Percentiles rank a stretch among this genome's conserved stretches.
These are phyloP conservation scores for Pinus taeda DNA, from an alignment of 75 land plant species.

Conservation along the genomic window DNA sequence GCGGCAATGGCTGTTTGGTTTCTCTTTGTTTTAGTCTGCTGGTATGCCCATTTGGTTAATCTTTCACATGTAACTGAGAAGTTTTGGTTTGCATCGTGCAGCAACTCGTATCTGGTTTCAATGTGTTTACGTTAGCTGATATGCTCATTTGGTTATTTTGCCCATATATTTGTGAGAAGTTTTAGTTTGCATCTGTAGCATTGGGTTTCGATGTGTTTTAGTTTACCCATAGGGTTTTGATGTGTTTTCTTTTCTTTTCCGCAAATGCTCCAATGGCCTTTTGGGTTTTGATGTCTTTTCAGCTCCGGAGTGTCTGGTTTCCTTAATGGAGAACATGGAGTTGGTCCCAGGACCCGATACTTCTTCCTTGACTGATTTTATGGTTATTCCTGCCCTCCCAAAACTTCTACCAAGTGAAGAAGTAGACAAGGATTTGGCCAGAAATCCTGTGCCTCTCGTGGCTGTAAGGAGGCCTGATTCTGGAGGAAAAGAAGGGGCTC, in stretches of 20 bases:
- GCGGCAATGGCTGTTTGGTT: too few species aligned
- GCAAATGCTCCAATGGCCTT: not conserved
- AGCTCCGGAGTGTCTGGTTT: slow-evolving; percentile 6
- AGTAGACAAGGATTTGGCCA: not conserved
- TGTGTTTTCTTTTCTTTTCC: not conserved
- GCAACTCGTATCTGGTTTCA: too few species aligned
- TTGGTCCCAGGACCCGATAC: not conserved
- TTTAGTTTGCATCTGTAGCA: too few species aligned
- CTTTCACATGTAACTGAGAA: not conserved
- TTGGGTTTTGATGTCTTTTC: not conserved
- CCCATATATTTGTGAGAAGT: too few species aligned
- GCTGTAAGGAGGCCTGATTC: slow-evolving; percentile 54
- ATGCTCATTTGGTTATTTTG: not conserved
- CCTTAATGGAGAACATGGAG: slow-evolving; percentile 8
- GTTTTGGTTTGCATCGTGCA: not conserved
- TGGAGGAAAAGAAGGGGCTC: slow-evolving; percentile 57
- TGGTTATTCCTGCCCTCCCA: not conserved
- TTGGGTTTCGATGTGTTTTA: not conserved
- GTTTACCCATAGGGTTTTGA: not conserved
- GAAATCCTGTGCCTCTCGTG: slow-evolving; percentile 22
- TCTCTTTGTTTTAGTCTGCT: not conserved
- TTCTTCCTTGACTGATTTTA: slow-evolving; percentile 6
- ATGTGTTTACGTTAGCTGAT: too few species aligned
- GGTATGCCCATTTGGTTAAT: not conserved
- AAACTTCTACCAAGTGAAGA: slow-evolving; percentile 7